Evolutionary conservation across 106 monocot species (phyloP), one percentile per base, ranked within the genome.

Genomic region (Gastrodia elata): DNA sequence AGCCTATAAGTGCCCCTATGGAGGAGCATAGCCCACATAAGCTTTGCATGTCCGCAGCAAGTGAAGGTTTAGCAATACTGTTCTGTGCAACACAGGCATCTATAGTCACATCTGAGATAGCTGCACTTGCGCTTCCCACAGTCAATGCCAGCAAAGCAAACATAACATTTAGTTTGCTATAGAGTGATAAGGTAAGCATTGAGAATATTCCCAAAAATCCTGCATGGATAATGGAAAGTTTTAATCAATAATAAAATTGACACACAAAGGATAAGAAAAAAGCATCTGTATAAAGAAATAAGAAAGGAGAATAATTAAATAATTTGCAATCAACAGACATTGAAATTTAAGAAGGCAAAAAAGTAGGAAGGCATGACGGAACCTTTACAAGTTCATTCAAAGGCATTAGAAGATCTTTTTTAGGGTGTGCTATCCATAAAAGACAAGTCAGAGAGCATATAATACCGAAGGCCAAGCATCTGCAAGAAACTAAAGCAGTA

Each of bases 21-120:
- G 91, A 89, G 4, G 85, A 81, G 77, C 82, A 79, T 7, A 92
- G 81, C 34, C 87, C 85, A 56, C 83, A 87, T 57, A 95, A 84
- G 71, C 91, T 95, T 74, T 91, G 91, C 85, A 95, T 91, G 77
- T 95, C 94, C 48, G 94, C 71, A 58, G 94, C 91, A 69, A 91
- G 87, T 16, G 76, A 70, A 18, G 91, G 89, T 48, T 82, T 80
- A 26, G 39, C 77, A 43, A 84, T 87, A 57, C 94, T 91, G 33
- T 95, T 95, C 73, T 87, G 72, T 13, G 94, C 91, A 69, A 91
- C 82, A 70, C 89, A 89, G 3, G 94, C 94, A 76, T 95, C 94
- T 25, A 95, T 92, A 24, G 91, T 95, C 36, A 95, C 94, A 76
- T 95, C 89, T 22, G 91, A 85, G 64, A 95, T 87, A 36, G 94